Conservation (phyloP, 2,329 filamentous ascomycete species). For the Diaporthe longicolla region DNA sequence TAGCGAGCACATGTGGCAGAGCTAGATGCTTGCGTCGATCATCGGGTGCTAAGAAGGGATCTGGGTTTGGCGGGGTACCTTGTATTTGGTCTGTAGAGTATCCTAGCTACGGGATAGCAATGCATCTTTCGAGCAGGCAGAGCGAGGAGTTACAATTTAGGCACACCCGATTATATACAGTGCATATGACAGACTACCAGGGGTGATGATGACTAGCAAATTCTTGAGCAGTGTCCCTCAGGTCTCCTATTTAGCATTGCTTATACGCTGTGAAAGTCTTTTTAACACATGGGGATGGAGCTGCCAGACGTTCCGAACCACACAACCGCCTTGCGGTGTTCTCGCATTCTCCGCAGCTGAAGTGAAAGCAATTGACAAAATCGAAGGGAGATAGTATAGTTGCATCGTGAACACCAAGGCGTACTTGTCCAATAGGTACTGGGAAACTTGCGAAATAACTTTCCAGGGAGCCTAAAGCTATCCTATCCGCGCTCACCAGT, state of each 20-base stretch:
- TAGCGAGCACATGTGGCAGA: conserved; percentile 81
- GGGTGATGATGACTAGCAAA: not conserved
- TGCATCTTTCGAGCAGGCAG: conserved; percentile 22
- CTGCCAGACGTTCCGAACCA: no score
- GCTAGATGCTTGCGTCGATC: conserved; percentile 46
- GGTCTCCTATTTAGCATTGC: no score
- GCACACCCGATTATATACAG: conserved; percentile 12
- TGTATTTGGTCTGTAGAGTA: conserved; percentile 1
- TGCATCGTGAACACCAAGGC: no score
- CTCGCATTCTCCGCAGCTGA: no score
- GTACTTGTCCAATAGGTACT: no score
- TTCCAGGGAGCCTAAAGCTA: no score
- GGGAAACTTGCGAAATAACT: no score
- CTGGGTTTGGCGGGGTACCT: not conserved
- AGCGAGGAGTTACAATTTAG: conserved; percentile 37
- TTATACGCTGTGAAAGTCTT: not conserved
- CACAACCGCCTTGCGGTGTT: no score
- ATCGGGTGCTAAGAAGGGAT: not conserved
- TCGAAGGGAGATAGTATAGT: no score
- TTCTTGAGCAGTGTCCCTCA: not conserved
- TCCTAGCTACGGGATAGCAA: not conserved
- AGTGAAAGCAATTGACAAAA: no score
- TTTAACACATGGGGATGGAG: no score
- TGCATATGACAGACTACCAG: not conserved
- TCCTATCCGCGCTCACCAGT: no score